These are phyloP conservation scores for Boletus speciosus DNA, from an alignment of 768 basidiomycete species.

Conservation along the genomic window DNA sequence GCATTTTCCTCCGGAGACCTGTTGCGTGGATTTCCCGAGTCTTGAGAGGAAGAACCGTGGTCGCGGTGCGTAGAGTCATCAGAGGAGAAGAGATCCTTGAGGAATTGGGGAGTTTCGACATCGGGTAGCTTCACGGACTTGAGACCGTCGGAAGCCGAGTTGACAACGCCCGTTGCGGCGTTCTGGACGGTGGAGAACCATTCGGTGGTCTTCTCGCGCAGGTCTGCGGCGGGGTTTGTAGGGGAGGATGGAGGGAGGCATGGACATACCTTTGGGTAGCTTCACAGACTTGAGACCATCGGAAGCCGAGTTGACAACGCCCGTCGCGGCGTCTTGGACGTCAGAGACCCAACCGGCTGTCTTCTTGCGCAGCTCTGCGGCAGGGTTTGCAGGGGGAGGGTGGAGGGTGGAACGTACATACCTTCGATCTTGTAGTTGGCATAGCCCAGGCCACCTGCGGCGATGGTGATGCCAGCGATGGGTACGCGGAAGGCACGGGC, in stretches of 20 bases:
- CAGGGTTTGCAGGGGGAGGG: neutral
- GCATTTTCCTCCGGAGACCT: slow-evolving; percentile 53
- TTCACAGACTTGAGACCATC: slow-evolving; percentile 57
- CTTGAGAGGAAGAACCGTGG: slow-evolving; percentile 32
- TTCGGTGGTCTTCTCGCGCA: slow-evolving; percentile 61
- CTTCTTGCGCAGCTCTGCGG: slow-evolving; percentile 66
- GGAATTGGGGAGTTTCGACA: slow-evolving; percentile 53
- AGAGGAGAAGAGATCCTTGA: slow-evolving; percentile 58
- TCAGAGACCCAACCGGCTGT: slow-evolving; percentile 63
- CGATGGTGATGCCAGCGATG: slow-evolving; percentile 83
- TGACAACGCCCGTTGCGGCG: slow-evolving; percentile 56
- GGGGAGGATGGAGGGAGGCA: neutral
- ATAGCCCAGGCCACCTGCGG: slow-evolving; percentile 88
- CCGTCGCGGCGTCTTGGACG: slow-evolving; percentile 59
- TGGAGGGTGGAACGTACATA: slow-evolving; percentile 31
- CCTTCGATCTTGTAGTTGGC: slow-evolving; percentile 98
- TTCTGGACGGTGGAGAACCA: slow-evolving; percentile 68
- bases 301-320: slow-evolving; percentile 68
- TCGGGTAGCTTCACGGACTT: slow-evolving; percentile 50
- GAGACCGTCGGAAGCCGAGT: slow-evolving; percentile 67
- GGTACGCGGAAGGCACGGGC: slow-evolving; percentile 86
- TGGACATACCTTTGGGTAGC: slow-evolving; percentile 56
- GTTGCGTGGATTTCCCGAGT: slow-evolving; percentile 36
- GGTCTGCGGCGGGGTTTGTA: slow-evolving; percentile 44
- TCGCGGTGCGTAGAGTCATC: slow-evolving; percentile 31